Base-by-base conservation (phyloP, 306 rosid genomes). In the Lupinus albus region DNA sequence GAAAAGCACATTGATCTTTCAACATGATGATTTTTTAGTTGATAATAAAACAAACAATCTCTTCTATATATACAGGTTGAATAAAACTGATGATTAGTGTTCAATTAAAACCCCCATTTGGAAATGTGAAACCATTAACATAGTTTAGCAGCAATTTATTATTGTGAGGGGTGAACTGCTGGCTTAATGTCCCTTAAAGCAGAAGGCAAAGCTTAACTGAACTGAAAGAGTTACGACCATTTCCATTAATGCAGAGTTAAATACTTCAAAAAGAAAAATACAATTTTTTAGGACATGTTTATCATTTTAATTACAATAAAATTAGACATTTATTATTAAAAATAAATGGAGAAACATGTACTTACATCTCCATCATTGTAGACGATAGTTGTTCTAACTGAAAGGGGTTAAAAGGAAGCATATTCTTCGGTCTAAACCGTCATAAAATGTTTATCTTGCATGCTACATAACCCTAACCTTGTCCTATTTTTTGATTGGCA, bases 81-180 rank as follows among this genome's bases (percentile, higher is more conserved):
- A 56, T 44, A 13, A 70, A 58, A 47, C 6, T 35, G 39, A 71
- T 54, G 20, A 55, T 39, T 25, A 47, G 15, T 60, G 47, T 59
- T 70, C 13, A 68, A 76, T 44, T 76, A 52, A 14, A 55, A 42
- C 9, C 11, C 30, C 5, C 30, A 25, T 45, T 46, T 17, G 65
- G 30, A 25, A 25, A 25, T 25, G 4, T 25, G 30, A 1, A 25
- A 63, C 52, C 10, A 52, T 51, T 41, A 72, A 41, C n/a, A 30
- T 1, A 8, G 56, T 30, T 42, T 11, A 55, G 53, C 28, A 74
- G 66, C 56, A 55, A 18, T 74, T 74, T 35, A 47, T 57, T 57
- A 73, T 61, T 0, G 56, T 60, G 82, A 78, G 55, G 45, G 55
- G 9, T 67, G 66, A 60, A 32, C 70, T 51, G 65, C 60, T 49